Evolutionary conservation across 2,329 filamentous ascomycete species (phyloP).

Genomic region (Exophiala sideris): DNA sequence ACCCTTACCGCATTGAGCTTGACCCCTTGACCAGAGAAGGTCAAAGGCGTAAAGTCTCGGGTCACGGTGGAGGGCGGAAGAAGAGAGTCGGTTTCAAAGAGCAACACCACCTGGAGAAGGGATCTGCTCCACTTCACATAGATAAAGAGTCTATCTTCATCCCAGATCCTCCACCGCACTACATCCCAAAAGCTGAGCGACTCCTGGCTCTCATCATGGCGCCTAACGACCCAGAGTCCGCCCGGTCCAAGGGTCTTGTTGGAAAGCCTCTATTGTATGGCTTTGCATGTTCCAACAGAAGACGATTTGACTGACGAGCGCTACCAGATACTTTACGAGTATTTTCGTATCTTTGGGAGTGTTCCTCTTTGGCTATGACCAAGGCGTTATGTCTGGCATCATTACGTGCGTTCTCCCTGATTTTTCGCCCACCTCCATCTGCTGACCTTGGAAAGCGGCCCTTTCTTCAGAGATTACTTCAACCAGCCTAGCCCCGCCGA

Average conservation of each 20-base stretch:
- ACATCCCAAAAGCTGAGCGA: slow-evolving; percentile 64
- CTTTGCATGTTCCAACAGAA: slow-evolving; percentile 31
- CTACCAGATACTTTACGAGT: slow-evolving; percentile 81
- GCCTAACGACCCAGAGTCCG: slow-evolving; percentile 62
- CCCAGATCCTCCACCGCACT: slow-evolving; percentile 63
- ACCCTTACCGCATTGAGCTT: slow-evolving; percentile 71
- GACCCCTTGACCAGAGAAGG: slow-evolving; percentile 44
- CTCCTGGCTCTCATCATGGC: slow-evolving; percentile 83
- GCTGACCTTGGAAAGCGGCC: slow-evolving; percentile 57
- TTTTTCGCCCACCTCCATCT: background rate
- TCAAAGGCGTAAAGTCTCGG: slow-evolving; percentile 34
- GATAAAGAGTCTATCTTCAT: slow-evolving; percentile 78
- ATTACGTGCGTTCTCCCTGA: slow-evolving; percentile 54
- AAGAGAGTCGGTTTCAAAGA: slow-evolving; percentile 28
- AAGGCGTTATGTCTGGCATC: slow-evolving; percentile 66
- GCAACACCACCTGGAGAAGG: slow-evolving; percentile 39
- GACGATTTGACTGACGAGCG: slow-evolving; percentile 9
- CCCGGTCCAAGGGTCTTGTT: slow-evolving; percentile 83
- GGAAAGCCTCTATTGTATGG: slow-evolving; percentile 88
- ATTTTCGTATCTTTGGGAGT: slow-evolving; percentile 66
- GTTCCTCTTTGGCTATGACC: slow-evolving; percentile 64
- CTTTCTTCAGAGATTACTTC: slow-evolving; percentile 89
- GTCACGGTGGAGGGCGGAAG: slow-evolving; percentile 30
- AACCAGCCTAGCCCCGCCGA: slow-evolving; percentile 80
- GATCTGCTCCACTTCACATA: slow-evolving; percentile 39